Evolutionary conservation across 2,329 filamentous ascomycete genomes (phyloP).

Genomic region (Elsinoe necatrix): DNA sequence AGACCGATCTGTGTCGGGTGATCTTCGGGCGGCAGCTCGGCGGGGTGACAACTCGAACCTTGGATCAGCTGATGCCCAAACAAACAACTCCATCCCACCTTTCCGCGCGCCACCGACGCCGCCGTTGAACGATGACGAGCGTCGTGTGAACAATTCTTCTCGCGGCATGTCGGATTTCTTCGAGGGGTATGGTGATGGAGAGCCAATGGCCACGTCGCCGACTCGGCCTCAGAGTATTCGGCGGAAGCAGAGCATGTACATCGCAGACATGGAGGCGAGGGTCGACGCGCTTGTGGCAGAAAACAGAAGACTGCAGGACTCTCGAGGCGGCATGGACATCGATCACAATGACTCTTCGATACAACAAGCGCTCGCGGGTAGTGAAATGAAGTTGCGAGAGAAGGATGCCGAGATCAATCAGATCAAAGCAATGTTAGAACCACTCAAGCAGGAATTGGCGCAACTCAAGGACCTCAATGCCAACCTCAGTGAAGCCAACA

Average conservation of each 20-base stretch:
- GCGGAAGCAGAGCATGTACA: constrained; percentile 94
- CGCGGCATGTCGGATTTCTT: constrained; percentile 77
- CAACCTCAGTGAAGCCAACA: constrained; percentile 67
- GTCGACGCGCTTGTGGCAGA: constrained; percentile 80
- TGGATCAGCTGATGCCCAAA: constrained; percentile 28
- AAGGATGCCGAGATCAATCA: constrained; percentile 80
- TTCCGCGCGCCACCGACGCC: constrained; percentile 34
- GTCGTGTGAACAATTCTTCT: constrained; percentile 57
- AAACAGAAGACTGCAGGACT: constrained; percentile 69
- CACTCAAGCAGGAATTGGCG: constrained; percentile 71
- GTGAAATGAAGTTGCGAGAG: constrained; percentile 64
- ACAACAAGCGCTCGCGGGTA: constrained; percentile 50
- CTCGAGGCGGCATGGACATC: constrained; percentile 29
- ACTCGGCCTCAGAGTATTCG: constrained; percentile 93
- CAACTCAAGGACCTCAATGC: constrained; percentile 77
- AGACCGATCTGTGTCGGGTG: constrained; percentile 61
- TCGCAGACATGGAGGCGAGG: constrained; percentile 74
- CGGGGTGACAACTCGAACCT: constrained; percentile 42
- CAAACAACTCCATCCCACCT: constrained; percentile 34
- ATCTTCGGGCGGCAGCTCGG: constrained; percentile 63
- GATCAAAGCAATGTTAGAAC: constrained; percentile 68
- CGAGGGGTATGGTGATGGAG: constrained; percentile 88
- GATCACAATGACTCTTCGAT: constrained; percentile 41
- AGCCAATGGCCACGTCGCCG: constrained; percentile 74
- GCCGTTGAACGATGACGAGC: constrained; percentile 58